Evolutionary conservation across 352 stramenopile genomes (phyloP).

Genomic region (Lagenidium giganteum): DNA sequence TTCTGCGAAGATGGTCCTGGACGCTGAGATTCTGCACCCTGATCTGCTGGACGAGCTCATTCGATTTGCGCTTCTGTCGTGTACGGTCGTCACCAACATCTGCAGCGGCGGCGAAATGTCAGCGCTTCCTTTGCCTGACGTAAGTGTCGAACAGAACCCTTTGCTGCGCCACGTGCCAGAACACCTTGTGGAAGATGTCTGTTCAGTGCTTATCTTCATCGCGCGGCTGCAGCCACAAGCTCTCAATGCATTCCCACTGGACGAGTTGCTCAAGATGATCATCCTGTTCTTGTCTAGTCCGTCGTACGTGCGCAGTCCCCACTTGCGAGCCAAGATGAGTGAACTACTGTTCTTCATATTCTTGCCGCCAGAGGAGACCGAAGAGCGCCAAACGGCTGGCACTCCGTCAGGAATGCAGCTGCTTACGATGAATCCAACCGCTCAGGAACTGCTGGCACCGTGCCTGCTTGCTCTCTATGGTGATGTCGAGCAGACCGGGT

Average conservation of each 20-base stretch:
- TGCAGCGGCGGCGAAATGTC: constrained; percentile 19
- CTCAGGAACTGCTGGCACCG: constrained; percentile 88
- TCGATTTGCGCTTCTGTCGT: constrained; percentile 66
- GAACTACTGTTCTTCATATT: constrained; percentile 96
- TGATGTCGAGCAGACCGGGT: constrained; percentile 97
- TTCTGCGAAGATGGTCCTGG: constrained; percentile 72
- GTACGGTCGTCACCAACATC: constrained; percentile 47
- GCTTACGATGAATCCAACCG: constrained; percentile 54
- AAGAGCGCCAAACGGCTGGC: constrained; percentile 63
- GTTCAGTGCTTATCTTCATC: constrained; percentile 89
- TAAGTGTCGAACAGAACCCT: constrained; percentile 18
- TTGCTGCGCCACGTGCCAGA: constrained; percentile 88
- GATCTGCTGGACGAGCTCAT: constrained; percentile 77
- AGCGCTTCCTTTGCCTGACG: constrained; percentile 32
- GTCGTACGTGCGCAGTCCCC: constrained; percentile 79
- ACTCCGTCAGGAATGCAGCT: constrained; percentile 43
- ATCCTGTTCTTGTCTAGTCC: constrained; percentile 90
- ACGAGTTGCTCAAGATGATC: constrained; percentile 88
- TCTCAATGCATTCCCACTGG: constrained; percentile 80
- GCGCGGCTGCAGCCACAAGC: constrained; percentile 81
- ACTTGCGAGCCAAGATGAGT: constrained; percentile 95
- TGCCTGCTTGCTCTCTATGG: constrained; percentile 97
- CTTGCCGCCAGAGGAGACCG: constrained; percentile 84
- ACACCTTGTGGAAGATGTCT: constrained; percentile 95
- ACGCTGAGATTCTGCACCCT: constrained; percentile 71